These are phyloP conservation scores for Leucoagaricus sp. DNA, from an alignment of 1,284 basidiomycete species.

Conservation along the genomic window DNA sequence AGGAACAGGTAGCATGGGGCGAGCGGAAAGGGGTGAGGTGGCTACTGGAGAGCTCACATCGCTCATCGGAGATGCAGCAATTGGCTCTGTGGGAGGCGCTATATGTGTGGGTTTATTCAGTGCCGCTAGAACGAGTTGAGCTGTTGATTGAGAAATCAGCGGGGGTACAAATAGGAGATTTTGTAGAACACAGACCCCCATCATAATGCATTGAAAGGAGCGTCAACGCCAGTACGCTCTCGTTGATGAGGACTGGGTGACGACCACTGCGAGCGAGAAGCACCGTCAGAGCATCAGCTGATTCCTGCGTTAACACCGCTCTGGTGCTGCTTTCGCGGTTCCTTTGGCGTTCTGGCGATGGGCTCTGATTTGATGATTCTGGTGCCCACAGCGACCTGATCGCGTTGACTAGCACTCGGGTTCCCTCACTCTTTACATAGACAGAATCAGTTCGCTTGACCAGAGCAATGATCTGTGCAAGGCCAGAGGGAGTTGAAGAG, in stretches of 20 bases:
- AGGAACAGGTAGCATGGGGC: conserved; percentile 43
- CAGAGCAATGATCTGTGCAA: conserved; percentile 74
- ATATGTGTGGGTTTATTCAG: conserved; percentile 35
- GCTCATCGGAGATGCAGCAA: conserved; percentile 41
- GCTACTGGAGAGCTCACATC: conserved; percentile 43
- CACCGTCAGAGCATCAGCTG: conserved; percentile 64
- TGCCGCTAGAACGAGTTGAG: conserved; percentile 54
- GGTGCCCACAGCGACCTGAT: conserved; percentile 71
- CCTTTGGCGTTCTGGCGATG: conserved; percentile 37
- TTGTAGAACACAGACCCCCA: conserved; percentile 53
- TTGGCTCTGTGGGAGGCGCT: conserved; percentile 36
- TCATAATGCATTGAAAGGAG: conserved; percentile 66
- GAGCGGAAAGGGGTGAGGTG: conserved; percentile 32
- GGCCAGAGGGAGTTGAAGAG: conserved; percentile 39
- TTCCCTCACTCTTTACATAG: conserved; percentile 86
- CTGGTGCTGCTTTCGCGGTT: conserved; percentile 58
- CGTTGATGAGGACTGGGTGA: conserved; percentile 87
- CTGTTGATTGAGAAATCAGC: conserved; percentile 1
- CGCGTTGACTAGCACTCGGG: conserved; percentile 84
- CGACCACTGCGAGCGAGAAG: conserved; percentile 78
- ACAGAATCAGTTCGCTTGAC: conserved; percentile 80
- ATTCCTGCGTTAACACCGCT: conserved; percentile 51
- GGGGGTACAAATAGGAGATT: background rate
- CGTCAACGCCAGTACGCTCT: conserved; percentile 84
- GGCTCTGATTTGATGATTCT: conserved; percentile 31